Evolutionary conservation across 2,329 filamentous ascomycete genomes (phyloP), one percentile per base, ranked within the genome.

Genomic region (Epichloe festucae): DNA sequence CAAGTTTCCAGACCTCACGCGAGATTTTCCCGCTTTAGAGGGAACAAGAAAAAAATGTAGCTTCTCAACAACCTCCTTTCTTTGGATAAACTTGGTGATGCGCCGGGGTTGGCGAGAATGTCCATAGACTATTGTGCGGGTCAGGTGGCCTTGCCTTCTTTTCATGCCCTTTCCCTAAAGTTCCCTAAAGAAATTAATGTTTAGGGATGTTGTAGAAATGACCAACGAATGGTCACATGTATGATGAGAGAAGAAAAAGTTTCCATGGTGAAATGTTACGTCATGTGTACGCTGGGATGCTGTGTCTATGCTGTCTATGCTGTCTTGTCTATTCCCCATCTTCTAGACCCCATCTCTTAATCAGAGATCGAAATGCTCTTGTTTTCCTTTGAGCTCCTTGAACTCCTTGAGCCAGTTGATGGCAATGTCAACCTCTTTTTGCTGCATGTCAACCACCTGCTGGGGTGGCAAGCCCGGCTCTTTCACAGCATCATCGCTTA

Each of bases 361-460:
- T 38, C 19, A 23, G 6, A 38, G 48, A 11, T 49, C 47, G 5
- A 48, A 1, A 15, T 12, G n/a, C 12, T 27, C 23, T 15, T 11
- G 8, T 14, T 7, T 6, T 4, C 17, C 17, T 19, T 15, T 7
- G 19, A 17, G 15, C 21, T 31, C 5, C 21, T 44, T 38, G 35
- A 56, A 86, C 61, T 85, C 80, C 54, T 73, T 59, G 67, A 89
- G 61, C 86, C 86, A 90, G 46, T 71, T 74, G 58, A 76, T 70
- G 8, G 87, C 85, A 64, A 86, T 84, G 40, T 71, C 67, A 11
- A 79, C 68, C 57, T 85, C 73, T 55, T 76, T 65, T 42, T 67
- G 63, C 61, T 89, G 85, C 0, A 77, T 73, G 14, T 81, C 71
- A 3, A 68, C 71, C 5, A 89, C 74, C 3, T 79, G 68, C 1